A percentile compares a stretch with the other conserved stretches of the same genome.
phyloP scores from a whole-genome alignment of 164 flowering plant genomes.

The Magnolia officinalis region DNA sequence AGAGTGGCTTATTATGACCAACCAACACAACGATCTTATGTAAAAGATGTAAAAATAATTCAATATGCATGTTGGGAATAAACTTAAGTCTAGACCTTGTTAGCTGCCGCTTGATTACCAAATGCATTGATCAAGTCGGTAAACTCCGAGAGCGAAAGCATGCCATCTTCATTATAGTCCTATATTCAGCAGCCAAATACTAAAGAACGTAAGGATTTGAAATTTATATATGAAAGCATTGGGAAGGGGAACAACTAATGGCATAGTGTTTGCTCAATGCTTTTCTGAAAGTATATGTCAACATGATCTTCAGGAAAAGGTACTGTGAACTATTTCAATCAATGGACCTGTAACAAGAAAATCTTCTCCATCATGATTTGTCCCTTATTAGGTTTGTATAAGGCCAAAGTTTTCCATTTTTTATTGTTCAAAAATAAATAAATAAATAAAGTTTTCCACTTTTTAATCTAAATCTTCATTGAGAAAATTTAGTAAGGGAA shows the following conservation, averaged over 20 bases:
- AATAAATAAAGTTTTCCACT: background rate
- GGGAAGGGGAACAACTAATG: background rate
- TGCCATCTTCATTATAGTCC: slow-evolving; percentile 82
- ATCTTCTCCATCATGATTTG: too few relatives aligned
- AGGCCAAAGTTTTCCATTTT: background rate
- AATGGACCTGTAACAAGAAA: too few relatives aligned
- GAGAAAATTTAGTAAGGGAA: background rate
- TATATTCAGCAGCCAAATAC: slow-evolving; percentile 19
- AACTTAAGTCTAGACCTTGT: slow-evolving; percentile 46
- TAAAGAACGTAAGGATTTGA: background rate
- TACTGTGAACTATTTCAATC: background rate
- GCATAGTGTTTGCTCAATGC: background rate
- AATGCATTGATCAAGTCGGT: slow-evolving; percentile 75
- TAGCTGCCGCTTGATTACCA: slow-evolving; percentile 75
- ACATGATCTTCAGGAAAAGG: background rate
- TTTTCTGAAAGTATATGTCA: background rate
- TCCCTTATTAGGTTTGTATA: background rate
- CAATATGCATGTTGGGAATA: too few relatives aligned
- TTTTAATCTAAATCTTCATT: background rate
- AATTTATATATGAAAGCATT: background rate
- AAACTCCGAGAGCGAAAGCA: slow-evolving; percentile 75
- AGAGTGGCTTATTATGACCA: slow-evolving; percentile 10
- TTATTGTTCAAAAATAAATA: too few relatives aligned
- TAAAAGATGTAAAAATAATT: slow-evolving; percentile 2
- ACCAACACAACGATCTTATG: background rate